phyloP scores from a whole-genome alignment of 1,284 basidiomycete species.

The Rhodofomes roseus region DNA sequence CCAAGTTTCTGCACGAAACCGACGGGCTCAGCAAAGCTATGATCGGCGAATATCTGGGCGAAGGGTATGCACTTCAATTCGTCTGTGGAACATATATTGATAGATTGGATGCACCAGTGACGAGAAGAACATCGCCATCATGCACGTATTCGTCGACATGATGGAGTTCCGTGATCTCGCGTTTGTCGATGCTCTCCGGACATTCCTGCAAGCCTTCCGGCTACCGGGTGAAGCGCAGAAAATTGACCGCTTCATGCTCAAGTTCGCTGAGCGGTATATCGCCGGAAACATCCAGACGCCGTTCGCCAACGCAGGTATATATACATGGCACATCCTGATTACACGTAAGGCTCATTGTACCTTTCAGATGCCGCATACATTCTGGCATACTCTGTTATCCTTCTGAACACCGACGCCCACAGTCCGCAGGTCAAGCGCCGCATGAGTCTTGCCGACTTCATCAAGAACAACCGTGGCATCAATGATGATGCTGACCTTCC shows the following conservation, averaged over 20 bases:
- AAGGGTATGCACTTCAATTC: conserved; percentile 57
- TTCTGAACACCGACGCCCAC: conserved; percentile 96
- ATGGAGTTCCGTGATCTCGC: conserved; percentile 79
- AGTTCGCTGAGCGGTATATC: conserved; percentile 94
- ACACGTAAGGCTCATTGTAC: neutral
- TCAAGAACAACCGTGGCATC: conserved; percentile 93
- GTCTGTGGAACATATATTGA: neutral
- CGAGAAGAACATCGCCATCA: conserved; percentile 82
- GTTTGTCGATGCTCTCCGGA: conserved; percentile 86
- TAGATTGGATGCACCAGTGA: conserved; percentile 48
- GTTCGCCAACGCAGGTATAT: conserved; percentile 78
- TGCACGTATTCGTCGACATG: conserved; percentile 95
- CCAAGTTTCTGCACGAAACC: conserved; percentile 82
- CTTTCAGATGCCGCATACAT: conserved; percentile 84
- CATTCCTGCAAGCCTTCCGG: conserved; percentile 91
- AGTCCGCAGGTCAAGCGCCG: conserved; percentile 90
- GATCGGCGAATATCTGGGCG: conserved; percentile 98
- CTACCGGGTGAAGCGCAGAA: conserved; percentile 95
- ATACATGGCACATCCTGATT: neutral
- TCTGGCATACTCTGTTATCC: conserved; percentile 88
- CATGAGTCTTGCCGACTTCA: conserved; percentile 89
- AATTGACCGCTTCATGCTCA: conserved; percentile 98
- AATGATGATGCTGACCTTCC: conserved; percentile 88
- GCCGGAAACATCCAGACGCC: conserved; percentile 77
- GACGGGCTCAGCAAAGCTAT: conserved; percentile 95